phyloP scores from a whole-genome alignment of 192 early-diverging fungal species.

The Thoreauomyces humboldtii region DNA sequence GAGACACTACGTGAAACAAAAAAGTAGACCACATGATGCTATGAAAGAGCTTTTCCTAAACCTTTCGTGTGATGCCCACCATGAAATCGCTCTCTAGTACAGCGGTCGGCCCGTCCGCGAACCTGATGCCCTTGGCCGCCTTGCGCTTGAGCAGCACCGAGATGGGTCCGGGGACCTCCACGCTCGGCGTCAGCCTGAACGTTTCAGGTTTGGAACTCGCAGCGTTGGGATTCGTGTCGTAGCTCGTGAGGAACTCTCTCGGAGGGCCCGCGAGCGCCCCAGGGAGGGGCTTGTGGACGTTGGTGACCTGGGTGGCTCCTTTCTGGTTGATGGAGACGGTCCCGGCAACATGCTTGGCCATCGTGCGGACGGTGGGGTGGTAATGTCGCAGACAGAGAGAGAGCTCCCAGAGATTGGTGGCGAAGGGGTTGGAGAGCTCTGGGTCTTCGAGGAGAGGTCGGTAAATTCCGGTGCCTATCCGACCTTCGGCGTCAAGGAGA shows the following conservation, averaged over 20 bases:
- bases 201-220: background rate
- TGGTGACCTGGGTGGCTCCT: constrained; percentile 19
- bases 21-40: too few relatives aligned
- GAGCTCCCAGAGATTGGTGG: constrained; percentile 86
- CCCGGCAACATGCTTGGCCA: constrained; percentile 35
- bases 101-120: constrained; percentile 21
- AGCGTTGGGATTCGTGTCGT: constrained; percentile 25
- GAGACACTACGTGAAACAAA: too few relatives aligned
- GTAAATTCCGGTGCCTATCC: constrained; percentile 79
- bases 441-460: constrained; percentile 79
- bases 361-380: constrained; percentile 42
- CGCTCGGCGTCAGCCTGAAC: constrained; percentile 32
- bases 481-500: constrained; percentile 63
- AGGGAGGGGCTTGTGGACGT: constrained; percentile 36
- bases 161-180: constrained; percentile 24
- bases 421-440: constrained; percentile 93
- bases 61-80: background rate
- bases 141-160: constrained; percentile 29
- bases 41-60: too few relatives aligned
- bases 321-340: constrained; percentile 14
- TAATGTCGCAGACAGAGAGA: constrained; percentile 64
- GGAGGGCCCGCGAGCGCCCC: constrained; percentile 21
- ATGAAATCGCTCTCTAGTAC: constrained; percentile 23
- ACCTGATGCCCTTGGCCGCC: constrained; percentile 19
- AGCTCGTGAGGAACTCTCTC: constrained; percentile 27